These are phyloP conservation scores for Penicillium riverlandense DNA, from an alignment of 495 filamentous ascomycete species.

Conservation along the genomic window DNA sequence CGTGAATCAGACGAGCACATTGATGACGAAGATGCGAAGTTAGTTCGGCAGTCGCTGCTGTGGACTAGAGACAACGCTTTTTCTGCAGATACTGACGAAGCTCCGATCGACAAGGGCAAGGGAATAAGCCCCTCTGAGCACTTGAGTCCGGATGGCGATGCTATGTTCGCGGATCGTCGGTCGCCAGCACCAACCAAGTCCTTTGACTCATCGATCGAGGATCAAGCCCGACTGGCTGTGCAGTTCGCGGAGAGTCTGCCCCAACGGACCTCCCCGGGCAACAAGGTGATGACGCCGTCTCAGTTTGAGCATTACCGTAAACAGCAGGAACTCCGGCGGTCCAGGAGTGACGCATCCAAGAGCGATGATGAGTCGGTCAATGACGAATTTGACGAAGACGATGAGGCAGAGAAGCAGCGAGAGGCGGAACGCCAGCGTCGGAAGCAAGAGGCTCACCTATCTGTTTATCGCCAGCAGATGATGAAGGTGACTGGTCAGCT, in stretches of 20 bases:
- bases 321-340: conserved; percentile 63
- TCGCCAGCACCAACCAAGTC: conserved; percentile 30
- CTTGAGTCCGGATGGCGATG: conserved; percentile 9
- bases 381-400: conserved; percentile 72
- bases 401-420: conserved; percentile 69
- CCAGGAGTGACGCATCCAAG: conserved; percentile 39
- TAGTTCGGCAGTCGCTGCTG: conserved; percentile 55
- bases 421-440: conserved; percentile 67
- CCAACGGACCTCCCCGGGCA: conserved; percentile 34
- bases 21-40: conserved; percentile 62
- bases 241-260: conserved; percentile 38
- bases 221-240: conserved; percentile 47
- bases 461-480: conserved; percentile 92
- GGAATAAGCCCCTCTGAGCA: conserved; percentile 2
- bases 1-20: conserved; percentile 33
- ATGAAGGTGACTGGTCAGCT: conserved; percentile 87
- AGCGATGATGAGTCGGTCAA: conserved; percentile 41
- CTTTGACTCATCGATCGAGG: conserved; percentile 45
- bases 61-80: conserved; percentile 26
- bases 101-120: conserved; percentile 19
- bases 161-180: conserved; percentile 14
- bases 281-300: conserved; percentile 83
- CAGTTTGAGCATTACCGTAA: conserved; percentile 80
- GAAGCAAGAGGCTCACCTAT: conserved; percentile 86
- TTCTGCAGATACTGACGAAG: too few relatives aligned